These are phyloP conservation scores for Rhexocercosporidium sp. DNA, from an alignment of 2,329 filamentous ascomycete species.

Conservation along the genomic window DNA sequence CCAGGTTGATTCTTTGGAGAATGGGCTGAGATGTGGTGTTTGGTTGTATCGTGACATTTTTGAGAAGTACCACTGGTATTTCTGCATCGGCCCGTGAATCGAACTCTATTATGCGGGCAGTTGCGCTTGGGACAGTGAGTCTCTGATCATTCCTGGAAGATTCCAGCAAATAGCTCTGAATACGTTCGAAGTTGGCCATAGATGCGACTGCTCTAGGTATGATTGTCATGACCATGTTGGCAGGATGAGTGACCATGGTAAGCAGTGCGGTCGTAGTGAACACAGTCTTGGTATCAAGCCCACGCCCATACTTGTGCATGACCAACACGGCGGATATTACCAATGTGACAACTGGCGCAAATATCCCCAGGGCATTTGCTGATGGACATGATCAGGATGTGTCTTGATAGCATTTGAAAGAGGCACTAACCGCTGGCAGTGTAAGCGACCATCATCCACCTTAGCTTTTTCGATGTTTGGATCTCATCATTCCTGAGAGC, in stretches of 20 bases:
- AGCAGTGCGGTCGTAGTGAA: conserved; percentile 34
- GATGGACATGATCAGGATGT: conserved; percentile 10
- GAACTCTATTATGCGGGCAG: neutral
- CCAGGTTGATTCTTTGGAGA: conserved; percentile 25
- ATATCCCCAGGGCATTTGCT: conserved; percentile 22
- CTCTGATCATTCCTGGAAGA: neutral
- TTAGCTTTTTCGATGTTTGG: conserved; percentile 40
- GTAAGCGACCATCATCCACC: conserved; percentile 49
- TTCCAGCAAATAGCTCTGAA: conserved; percentile 41
- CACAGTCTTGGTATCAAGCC: conserved; percentile 27
- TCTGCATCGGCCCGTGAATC: neutral
- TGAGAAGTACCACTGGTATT: neutral
- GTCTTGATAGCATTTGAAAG: neutral
- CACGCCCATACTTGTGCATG: conserved; percentile 1
- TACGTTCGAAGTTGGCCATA: conserved; percentile 29
- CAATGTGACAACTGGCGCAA: conserved; percentile 32
- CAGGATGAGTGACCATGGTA: conserved; percentile 32
- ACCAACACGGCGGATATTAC: conserved; percentile 28
- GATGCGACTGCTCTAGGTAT: conserved; percentile 25
- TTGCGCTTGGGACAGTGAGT: neutral
- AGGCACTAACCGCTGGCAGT: conserved; percentile 45
- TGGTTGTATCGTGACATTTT: neutral
- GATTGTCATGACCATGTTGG: conserved; percentile 35
- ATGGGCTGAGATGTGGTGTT: neutral
- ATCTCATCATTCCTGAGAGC: conserved; percentile 39